Base-by-base conservation (phyloP, 148 eudicot genomes). In the Fagopyrum esculentum region DNA sequence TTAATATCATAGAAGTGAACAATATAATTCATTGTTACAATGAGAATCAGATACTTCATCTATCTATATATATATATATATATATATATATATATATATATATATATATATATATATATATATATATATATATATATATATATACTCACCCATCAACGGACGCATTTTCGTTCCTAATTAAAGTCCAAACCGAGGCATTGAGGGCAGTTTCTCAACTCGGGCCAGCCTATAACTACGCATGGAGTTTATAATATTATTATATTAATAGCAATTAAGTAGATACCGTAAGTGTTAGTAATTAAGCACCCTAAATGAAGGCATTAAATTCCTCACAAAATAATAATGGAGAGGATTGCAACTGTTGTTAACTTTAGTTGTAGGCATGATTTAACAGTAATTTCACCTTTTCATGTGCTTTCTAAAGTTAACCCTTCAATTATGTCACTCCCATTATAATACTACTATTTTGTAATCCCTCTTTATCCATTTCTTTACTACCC, bases 401-500 rank as follows among this genome's bases (percentile, higher is more conserved):
- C 70, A 64, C 70, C 70, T 64, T 64, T 64, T 64, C 70, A 64
- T 40, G 70, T 64, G 70, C 70, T 64, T 35, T 64, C 15, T 64
- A 64, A 64, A 64, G 70, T 15, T 45, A 64, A 40, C 46, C 5
- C 70, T 64, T 40, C 70, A 64, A 40, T 64, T 64, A 64, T 64
- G 70, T 45, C 70, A 64, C 46, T 40, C 46, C 70, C 46, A 64
- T 64, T 64, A 30, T 35, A 11, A 30, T 64, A 35, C 51, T 48
- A 48, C 11, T 48, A 35, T 5, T 13, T 5, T 17, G 26, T 22
- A 22, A 22, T 17, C 69, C 13, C 43, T 22, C 40, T 10, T 29
- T 9, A 48, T 48, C 51, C 51, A 48, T 48, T 6, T 7, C 11
- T 48, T 48, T 7, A 7, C 3, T 29, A 1, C 15, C 43, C 40